Evolutionary conservation across 1,139 yeast genomes (phyloP), one percentile per base, ranked within the genome.

Genomic region (Geotrichum carabidarum): DNA sequence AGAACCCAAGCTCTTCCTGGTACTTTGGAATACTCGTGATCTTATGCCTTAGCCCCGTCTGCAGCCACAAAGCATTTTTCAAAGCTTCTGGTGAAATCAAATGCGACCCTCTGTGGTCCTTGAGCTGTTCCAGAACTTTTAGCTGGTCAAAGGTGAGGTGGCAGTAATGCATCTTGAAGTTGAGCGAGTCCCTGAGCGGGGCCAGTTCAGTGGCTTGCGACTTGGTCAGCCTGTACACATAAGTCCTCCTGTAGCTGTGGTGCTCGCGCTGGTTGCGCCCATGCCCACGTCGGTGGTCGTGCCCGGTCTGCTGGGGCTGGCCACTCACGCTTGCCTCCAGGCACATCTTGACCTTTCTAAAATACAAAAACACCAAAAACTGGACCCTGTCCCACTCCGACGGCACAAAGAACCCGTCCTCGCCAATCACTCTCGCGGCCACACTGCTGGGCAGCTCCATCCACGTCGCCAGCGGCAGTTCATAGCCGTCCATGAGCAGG

Each of bases 351-450:
- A 47, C 36, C 30, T 37, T 47, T 35, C 15, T 9, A 1, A 43
- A 31, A 32, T 47, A 47, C 11, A 47, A 3, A 11, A 31, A 5
- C n/a, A 75, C 71, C 2, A 75, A 68, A 58, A 78, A 77, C 17
- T 74, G 58, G 50, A 79, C 77, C 49, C 83, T 65, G 46, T 77
- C 81, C 78, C 79, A 77, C 62, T 79, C 83, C 1, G 73, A 70
- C 1, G 78, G 78, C 2, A 78, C 78, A 62, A 74, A 78, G 58
- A 79, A 78, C 15, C 74, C 76, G 58, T 79, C 81, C 15, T 73
- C 68, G 0, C 76, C 73, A 8, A 78, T 69, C 5, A 77, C 75
- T 30, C 73, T 75, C 0, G 75, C 71, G 14, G 77, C 69, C 7
- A 78, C 65, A 1, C 66, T 59, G 0, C 63, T 64, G 0, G 82